Conservation (phyloP, 1,139 yeast species). For the Zygotorulaspora mrakii region DNA sequence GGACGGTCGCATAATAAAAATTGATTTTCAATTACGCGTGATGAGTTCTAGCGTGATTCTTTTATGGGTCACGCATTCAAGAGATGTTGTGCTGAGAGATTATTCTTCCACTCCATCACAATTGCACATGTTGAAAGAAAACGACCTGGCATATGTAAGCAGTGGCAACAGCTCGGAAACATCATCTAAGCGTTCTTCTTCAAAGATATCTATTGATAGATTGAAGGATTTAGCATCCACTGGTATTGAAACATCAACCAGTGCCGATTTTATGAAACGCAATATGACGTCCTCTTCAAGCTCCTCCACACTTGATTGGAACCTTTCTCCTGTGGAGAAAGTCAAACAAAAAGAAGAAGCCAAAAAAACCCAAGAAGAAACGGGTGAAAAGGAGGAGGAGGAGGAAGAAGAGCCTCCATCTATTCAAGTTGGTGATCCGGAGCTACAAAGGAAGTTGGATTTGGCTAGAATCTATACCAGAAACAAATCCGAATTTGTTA, state of each 20-base stretch:
- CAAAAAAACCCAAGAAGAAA: too few relatives aligned
- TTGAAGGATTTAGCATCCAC: slow-evolving; percentile 14
- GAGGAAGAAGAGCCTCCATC: slow-evolving; percentile 3
- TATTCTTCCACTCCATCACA: slow-evolving; percentile 39
- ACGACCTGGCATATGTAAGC: slow-evolving; percentile 35
- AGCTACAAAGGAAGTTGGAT: slow-evolving; percentile 24
- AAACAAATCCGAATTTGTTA: slow-evolving; percentile 33
- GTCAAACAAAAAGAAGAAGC: too few relatives aligned
- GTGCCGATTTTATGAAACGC: background rate
- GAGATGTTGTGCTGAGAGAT: slow-evolving; percentile 39
- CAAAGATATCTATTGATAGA: slow-evolving; percentile 23
- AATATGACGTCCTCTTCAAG: background rate
- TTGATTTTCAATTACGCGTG: slow-evolving; percentile 81
- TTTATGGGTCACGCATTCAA: slow-evolving; percentile 85
- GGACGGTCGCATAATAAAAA: slow-evolving; percentile 59
- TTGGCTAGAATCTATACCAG: slow-evolving; percentile 28
- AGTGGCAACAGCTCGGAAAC: slow-evolving; percentile 30
- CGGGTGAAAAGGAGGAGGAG: too few relatives aligned
- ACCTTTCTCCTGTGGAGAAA: background rate
- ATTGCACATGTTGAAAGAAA: slow-evolving; percentile 37
- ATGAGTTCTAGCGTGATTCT: slow-evolving; percentile 56
- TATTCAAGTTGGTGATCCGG: slow-evolving; percentile 19
- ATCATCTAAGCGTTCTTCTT: slow-evolving; percentile 27
- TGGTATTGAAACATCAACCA: background rate
- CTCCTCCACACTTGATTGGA: background rate